phyloP scores from a whole-genome alignment of 768 basidiomycete genomes.

The Boletus subparvulus region DNA sequence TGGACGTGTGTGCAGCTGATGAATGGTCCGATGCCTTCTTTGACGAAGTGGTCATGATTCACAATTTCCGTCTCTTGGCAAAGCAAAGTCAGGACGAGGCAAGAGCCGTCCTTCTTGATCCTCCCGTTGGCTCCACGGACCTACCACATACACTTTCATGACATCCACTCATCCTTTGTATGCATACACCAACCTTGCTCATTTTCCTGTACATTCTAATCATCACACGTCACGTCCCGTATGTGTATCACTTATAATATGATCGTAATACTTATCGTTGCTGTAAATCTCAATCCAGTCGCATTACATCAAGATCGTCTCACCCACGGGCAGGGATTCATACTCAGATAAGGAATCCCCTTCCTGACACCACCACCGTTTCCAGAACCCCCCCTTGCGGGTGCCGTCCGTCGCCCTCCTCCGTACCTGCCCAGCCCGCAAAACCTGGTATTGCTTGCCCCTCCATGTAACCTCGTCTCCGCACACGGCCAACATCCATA shows the following conservation, averaged over 20 bases:
- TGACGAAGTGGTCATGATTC: constrained; percentile 59
- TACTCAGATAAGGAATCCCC: constrained; percentile 16
- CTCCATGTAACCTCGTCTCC: constrained; percentile 88
- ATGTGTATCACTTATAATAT: constrained; percentile 36
- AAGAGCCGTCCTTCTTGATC: constrained; percentile 27
- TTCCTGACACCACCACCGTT: constrained; percentile 21
- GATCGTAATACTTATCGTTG: constrained; percentile 29
- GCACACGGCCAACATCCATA: constrained; percentile 79
- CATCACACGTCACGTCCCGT: constrained; percentile 22
- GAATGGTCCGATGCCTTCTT: constrained; percentile 64
- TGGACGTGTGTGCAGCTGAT: constrained; percentile 41
- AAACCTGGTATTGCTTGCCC: constrained; percentile 72
- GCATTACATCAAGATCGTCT: constrained; percentile 21
- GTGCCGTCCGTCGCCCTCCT: constrained; percentile 23
- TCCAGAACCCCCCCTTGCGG: constrained; percentile 25
- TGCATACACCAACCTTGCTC: constrained; percentile 28
- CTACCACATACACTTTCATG: constrained; percentile 22
- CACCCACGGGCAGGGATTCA: constrained; percentile 12
- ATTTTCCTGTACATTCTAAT: constrained; percentile 39
- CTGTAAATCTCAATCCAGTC: constrained; percentile 27
- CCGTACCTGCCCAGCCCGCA: constrained; percentile 69
- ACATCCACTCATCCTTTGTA: constrained; percentile 29
- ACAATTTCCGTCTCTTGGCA: constrained; percentile 45
- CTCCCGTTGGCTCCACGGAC: constrained; percentile 27
- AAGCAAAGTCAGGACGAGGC: constrained; percentile 39